These are phyloP conservation scores for Microbotryum violaceum DNA, from an alignment of 1,284 basidiomycete species.

Conservation along the genomic window DNA sequence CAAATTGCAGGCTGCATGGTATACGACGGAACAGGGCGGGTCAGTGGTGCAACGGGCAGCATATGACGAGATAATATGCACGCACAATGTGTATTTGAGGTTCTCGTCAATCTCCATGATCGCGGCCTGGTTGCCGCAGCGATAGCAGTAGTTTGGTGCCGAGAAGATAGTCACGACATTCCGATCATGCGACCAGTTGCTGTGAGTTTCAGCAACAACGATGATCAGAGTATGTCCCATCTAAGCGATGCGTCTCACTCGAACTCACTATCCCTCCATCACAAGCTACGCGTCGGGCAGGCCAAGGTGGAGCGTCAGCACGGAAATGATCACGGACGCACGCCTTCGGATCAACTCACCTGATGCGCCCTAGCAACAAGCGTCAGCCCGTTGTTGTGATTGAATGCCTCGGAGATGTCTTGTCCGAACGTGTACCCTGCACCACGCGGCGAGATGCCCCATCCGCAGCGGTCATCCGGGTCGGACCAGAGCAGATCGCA, in stretches of 20 bases:
- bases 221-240: neutral
- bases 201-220: neutral
- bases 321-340: no score
- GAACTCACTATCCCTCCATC: conserved; percentile 9
- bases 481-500: conserved; percentile 99
- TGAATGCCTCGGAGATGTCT: conserved; percentile 95
- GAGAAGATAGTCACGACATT: conserved; percentile 99
- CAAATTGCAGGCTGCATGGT: conserved; percentile 82
- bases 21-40: neutral
- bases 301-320: conserved; percentile 10
- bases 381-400: conserved; percentile 97
- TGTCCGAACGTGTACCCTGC: conserved; percentile 99
- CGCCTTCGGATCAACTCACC: conserved; percentile 63
- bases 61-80: conserved; percentile 8
- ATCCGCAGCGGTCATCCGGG: conserved; percentile 97
- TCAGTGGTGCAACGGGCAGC: conserved; percentile 2
- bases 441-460: conserved; percentile 98
- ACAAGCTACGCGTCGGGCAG: conserved; percentile 3
- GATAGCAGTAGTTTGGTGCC: conserved; percentile 92
- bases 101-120: conserved; percentile 99
- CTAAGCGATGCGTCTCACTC: no score
- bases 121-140: conserved; percentile 98
- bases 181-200: conserved; percentile 95
- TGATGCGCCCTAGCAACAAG: conserved; percentile 82
- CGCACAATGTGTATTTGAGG: conserved; percentile 52